These are phyloP conservation scores for Pichia kluyveri DNA, from an alignment of 805 yeast genomes.

Conservation along the genomic window DNA sequence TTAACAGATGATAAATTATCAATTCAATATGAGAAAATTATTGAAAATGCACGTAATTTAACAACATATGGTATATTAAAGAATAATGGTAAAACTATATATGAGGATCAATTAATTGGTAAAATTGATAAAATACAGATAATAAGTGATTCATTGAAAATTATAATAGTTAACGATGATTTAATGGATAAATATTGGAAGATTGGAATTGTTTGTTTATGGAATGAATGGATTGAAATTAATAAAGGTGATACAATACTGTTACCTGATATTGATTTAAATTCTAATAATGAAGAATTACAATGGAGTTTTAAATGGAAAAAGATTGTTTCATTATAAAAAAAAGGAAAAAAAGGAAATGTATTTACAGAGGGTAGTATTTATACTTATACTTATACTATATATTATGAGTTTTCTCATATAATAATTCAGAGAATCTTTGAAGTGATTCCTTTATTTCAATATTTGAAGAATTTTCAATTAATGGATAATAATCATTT, in stretches of 20 bases:
- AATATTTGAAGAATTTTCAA: background rate
- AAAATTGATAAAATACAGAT: background rate
- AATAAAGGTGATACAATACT: slow-evolving; percentile 6
- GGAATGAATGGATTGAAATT: slow-evolving; percentile 10
- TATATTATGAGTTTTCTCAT: background rate
- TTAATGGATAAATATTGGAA: background rate
- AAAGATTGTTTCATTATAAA: slow-evolving; percentile 6
- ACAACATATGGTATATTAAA: slow-evolving; percentile 6
- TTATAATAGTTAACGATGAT: slow-evolving; percentile 1
- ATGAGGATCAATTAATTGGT: background rate
- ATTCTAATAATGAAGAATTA: background rate
- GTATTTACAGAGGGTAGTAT: background rate
- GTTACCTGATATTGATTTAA: slow-evolving; percentile 5
- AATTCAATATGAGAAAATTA: background rate
- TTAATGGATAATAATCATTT: slow-evolving; percentile 8
- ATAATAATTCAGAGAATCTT: slow-evolving; percentile 1
- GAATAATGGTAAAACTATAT: background rate
- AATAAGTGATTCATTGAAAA: slow-evolving; percentile 5
- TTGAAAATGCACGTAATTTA: background rate
- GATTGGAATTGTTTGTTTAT: slow-evolving; percentile 8
- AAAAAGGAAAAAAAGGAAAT: background rate
- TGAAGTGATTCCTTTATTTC: background rate
- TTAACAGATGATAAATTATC: background rate
- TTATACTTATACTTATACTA: background rate
- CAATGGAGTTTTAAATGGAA: slow-evolving; percentile 13